Evolutionary conservation across 2,329 filamentous ascomycete genomes (phyloP), one percentile per base, ranked within the genome.

Genomic region (Nannizziopsis barbatae): DNA sequence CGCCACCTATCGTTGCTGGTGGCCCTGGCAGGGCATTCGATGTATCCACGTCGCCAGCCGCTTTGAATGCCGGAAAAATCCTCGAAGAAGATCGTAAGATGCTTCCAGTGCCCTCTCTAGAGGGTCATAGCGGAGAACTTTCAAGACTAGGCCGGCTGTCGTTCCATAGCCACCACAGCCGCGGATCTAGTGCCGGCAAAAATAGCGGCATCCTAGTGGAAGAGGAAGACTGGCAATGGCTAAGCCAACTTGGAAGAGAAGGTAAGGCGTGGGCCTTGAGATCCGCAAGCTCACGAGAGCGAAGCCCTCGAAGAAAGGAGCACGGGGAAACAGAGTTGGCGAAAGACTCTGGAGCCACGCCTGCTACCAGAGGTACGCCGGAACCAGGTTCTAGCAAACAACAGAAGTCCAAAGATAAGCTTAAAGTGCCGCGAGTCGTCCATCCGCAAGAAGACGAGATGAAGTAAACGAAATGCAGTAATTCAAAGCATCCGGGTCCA

Each of bases 141-240:
- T 27, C 22, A n/a, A 36, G 41, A 18, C 22, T 42, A 18, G 44
- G 42, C 6, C 47, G 46, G 9, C 43, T 53, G n/a, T 52, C 41
- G 15, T 39, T 33, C 17, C 39, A 30, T 12, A 27, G 44, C 44
- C 48, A 27, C 22, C 22, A 44, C 37, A 43, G 52, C 22, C 47
- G 50, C 10, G 54, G 55, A 47, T 54, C 55, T n/a, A 57, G 55
- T 30, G 44, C 37, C 6, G 47, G 47, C 6, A 43, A 47, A 31
- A 52, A 45, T 18, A 56, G 56, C 48, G 50, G 50, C 2, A 45
- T 60, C 12, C 31, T 60, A 18, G 53, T 60, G 12, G 58, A 60
- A 50, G 57, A 60, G 46, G 58, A 59, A 44, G 57, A 60, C 45
- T 53, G 50, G 31, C 51, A 52, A 18, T 58, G 57, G 57, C 38